Conservation (phyloP, 176 grass and related monocot species). For the Eragrostis curvula region DNA sequence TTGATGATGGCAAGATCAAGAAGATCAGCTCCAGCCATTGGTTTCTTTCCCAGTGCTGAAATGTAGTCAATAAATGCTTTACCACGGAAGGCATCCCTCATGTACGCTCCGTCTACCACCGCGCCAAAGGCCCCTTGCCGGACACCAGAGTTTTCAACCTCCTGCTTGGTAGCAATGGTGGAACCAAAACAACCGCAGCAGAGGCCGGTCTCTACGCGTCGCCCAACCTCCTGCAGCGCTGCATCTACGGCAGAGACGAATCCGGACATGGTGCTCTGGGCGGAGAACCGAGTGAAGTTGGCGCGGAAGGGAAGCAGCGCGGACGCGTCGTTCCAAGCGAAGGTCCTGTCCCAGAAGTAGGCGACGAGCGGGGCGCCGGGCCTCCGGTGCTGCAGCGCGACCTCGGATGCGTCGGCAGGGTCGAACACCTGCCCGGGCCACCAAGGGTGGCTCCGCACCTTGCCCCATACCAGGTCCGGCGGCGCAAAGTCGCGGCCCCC, state of each 20-base stretch:
- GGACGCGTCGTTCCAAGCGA: constrained; percentile 69
- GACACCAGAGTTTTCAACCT: constrained; percentile 74
- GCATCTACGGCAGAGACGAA: constrained; percentile 58
- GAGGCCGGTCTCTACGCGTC: constrained; percentile 52
- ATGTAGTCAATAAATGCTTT: constrained; percentile 65
- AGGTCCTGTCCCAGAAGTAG: constrained; percentile 85
- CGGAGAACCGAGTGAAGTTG: constrained; percentile 51
- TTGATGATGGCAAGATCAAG: constrained; percentile 68
- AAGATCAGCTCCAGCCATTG: constrained; percentile 44
- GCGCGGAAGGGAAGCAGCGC: constrained; percentile 65
- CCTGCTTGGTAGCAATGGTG: constrained; percentile 38
- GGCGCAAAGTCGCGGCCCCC: constrained; percentile 33
- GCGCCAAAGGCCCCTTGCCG: constrained; percentile 45
- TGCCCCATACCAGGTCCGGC: constrained; percentile 71
- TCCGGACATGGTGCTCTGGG: constrained; percentile 46
- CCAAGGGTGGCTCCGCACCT: constrained; percentile 90
- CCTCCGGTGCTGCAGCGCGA: constrained; percentile 55
- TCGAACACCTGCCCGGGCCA: constrained; percentile 89
- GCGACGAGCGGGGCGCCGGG: constrained; percentile 58
- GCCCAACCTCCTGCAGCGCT: constrained; percentile 64
- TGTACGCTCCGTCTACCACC: constrained; percentile 50
- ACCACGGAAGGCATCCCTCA: constrained; percentile 52
- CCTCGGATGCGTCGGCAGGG: constrained; percentile 65
- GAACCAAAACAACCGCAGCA: constrained; percentile 54
- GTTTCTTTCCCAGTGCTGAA: constrained; percentile 51